Evolutionary conservation across 2,329 filamentous ascomycete species (phyloP).

Genomic region (Trichoderma sp.): DNA sequence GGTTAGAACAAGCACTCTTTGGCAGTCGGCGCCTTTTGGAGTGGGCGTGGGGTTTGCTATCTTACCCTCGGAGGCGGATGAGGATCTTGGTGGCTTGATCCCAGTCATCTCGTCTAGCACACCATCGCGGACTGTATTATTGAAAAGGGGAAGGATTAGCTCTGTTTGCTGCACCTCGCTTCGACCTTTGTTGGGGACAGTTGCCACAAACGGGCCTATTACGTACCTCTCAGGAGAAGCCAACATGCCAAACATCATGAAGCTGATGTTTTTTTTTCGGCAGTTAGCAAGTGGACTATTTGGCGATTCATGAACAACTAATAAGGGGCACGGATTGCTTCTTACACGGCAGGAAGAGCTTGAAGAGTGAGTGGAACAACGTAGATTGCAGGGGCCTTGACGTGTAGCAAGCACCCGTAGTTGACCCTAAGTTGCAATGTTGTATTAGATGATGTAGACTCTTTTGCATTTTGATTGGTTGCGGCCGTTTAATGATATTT

Average conservation of each 20-base stretch:
- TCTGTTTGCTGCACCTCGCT: not conserved
- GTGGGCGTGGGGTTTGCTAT: not conserved
- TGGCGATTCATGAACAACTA: not conserved
- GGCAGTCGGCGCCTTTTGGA: not conserved
- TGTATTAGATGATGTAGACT: conserved; percentile 35
- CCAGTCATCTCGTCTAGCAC: conserved; percentile 70
- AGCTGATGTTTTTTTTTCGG: conserved; percentile 31
- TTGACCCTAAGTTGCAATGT: conserved; percentile 50
- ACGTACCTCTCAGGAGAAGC: conserved; percentile 56
- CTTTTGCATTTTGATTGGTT: conserved; percentile 34
- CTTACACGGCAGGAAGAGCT: conserved; percentile 61
- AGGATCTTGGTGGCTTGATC: conserved; percentile 63
- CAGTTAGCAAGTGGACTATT: conserved; percentile 14
- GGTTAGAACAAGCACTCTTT: not conserved
- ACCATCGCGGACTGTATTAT: conserved; percentile 64
- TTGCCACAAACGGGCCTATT: not conserved
- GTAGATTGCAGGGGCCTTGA: conserved; percentile 54
- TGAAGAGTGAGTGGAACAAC: conserved; percentile 68
- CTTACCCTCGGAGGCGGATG: conserved; percentile 51
- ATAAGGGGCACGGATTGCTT: not conserved
- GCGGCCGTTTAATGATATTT: not conserved
- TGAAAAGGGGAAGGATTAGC: conserved; percentile 27
- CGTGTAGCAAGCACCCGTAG: conserved; percentile 55
- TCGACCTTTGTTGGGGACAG: not conserved
- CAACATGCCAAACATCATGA: conserved; percentile 63